Evolutionary conservation across 1,284 basidiomycete genomes (phyloP).

Genomic region (Ustilago esculenta): DNA sequence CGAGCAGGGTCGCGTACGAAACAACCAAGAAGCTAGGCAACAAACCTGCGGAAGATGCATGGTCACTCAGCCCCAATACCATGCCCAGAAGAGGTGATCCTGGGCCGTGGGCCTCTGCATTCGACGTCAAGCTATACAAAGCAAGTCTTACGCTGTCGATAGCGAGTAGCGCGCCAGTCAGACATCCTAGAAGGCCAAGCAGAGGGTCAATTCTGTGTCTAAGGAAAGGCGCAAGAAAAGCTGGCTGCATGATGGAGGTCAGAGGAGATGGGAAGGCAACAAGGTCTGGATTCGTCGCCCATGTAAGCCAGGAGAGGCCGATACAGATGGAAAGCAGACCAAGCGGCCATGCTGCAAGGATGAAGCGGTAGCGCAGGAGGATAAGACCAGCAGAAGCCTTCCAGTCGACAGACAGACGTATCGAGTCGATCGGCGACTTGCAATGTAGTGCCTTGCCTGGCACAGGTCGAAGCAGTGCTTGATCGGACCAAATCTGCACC

Average conservation of each 20-base stretch:
- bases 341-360: slow-evolving; percentile 51
- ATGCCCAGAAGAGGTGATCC: slow-evolving; percentile 33
- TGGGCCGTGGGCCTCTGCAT: slow-evolving; percentile 15
- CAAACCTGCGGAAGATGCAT: slow-evolving; percentile 16
- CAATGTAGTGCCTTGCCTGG: slow-evolving; percentile 14
- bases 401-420: slow-evolving; percentile 54
- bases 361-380: slow-evolving; percentile 58
- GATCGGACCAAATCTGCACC: slow-evolving; percentile 58
- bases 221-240: slow-evolving; percentile 16
- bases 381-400: slow-evolving; percentile 53
- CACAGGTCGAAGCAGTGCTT: slow-evolving; percentile 14
- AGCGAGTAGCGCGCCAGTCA: slow-evolving; percentile 4
- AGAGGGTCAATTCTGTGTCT: slow-evolving; percentile 15
- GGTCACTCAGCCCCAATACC: slow-evolving; percentile 30
- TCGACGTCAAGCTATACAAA: slow-evolving; percentile 13
- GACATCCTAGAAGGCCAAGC: slow-evolving; percentile 17
- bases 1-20: slow-evolving; percentile 27
- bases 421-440: slow-evolving; percentile 25
- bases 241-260: slow-evolving; percentile 26
- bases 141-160: slow-evolving; percentile 25
- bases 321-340: slow-evolving; percentile 41
- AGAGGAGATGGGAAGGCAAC: slow-evolving; percentile 19
- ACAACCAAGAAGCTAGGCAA: slow-evolving; percentile 31
- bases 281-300: slow-evolving; percentile 13
- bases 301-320: slow-evolving; percentile 30